A percentile compares a stretch with the other conserved stretches of the same genome.
These are phyloP conservation scores for Zizania latifolia DNA, from an alignment of 176 grass and related monocot species.

Conservation along the genomic window DNA sequence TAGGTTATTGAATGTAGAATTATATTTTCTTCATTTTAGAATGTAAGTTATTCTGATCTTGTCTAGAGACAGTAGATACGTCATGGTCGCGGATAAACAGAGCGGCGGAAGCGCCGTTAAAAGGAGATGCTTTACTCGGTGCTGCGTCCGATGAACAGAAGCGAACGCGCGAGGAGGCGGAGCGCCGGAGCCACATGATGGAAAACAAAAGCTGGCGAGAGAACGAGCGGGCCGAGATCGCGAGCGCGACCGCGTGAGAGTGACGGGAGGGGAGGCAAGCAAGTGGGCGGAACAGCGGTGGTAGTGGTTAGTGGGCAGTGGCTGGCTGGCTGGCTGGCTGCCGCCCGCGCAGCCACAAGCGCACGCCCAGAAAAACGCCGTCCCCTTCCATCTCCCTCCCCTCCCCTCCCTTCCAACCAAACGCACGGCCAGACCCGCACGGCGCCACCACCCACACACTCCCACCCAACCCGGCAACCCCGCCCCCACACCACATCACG, in stretches of 20 bases:
- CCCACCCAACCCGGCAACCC: conserved; percentile 19
- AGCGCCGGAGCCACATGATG: background rate
- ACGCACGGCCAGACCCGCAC: conserved; percentile 10
- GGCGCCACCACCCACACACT: conserved; percentile 37
- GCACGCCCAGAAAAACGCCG: background rate
- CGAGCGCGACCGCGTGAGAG: background rate
- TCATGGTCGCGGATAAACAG: background rate
- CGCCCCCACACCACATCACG: conserved; percentile 14
- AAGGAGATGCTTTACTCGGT: background rate
- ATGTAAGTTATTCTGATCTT: no score
- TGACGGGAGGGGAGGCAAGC: background rate
- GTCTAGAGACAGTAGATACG: no score
- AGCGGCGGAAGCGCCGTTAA: background rate
- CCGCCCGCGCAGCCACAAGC: conserved; percentile 37
- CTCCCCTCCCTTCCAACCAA: background rate
- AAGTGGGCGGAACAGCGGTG: background rate
- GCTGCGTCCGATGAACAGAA: background rate
- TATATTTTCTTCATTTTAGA: no score
- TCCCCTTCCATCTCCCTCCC: background rate
- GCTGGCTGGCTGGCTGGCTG: conserved; percentile 3
- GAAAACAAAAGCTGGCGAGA: background rate
- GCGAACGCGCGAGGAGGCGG: background rate
- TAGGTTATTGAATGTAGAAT: no score
- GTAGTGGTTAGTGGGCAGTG: conserved; percentile 17
- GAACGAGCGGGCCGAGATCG: background rate